Conservation (phyloP, 495 filamentous ascomycete species). For the Ascodesmis nigricans region DNA sequence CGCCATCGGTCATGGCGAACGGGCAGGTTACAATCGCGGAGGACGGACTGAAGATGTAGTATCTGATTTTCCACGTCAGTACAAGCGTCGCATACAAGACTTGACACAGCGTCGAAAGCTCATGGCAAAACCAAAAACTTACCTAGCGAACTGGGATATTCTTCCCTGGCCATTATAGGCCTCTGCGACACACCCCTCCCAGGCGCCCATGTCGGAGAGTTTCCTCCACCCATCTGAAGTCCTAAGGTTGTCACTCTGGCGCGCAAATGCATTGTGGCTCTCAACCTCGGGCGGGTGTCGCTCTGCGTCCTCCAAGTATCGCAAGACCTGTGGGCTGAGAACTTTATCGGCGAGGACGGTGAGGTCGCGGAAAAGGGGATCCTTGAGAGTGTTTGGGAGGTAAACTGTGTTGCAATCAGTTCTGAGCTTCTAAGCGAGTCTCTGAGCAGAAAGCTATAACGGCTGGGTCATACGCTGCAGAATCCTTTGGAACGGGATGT, state of each 20-base stretch:
- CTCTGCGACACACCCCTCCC: constrained; percentile 32
- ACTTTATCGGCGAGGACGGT: constrained; percentile 27
- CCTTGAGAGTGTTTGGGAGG: constrained; percentile 24
- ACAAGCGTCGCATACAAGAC: background rate
- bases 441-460: constrained; percentile 2
- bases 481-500: constrained; percentile 26
- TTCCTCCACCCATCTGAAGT: constrained; percentile 36
- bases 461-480: constrained; percentile 24
- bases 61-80: constrained; percentile 20
- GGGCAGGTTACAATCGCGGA: constrained; percentile 43
- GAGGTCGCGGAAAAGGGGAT: constrained; percentile 24
- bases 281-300: constrained; percentile 32
- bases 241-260: constrained; percentile 27
- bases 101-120: background rate
- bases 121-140: constrained; percentile 8
- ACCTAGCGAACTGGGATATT: constrained; percentile 33
- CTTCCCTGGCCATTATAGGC: constrained; percentile 34
- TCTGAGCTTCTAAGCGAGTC: constrained; percentile 1
- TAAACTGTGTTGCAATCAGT: too few relatives aligned
- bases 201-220: constrained; percentile 31
- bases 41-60: constrained; percentile 42
- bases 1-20: constrained; percentile 49
- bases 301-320: constrained; percentile 37
- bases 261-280: constrained; percentile 31
- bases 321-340: constrained; percentile 26